Conservation (phyloP, 2,329 filamentous ascomycete genomes). For the Penicillium polonicum region DNA sequence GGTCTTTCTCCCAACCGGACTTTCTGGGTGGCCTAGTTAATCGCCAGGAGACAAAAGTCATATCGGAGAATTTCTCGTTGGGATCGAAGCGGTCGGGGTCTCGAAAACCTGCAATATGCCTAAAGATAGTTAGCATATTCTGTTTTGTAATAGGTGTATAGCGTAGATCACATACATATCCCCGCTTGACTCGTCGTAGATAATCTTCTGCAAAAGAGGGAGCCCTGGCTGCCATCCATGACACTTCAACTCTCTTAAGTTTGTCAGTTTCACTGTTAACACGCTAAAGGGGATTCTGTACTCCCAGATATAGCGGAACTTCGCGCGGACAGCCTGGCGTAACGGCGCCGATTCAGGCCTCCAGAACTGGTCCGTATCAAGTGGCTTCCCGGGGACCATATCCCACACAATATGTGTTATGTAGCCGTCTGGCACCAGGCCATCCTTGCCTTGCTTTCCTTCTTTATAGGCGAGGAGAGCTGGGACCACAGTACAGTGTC, state of each 20-base stretch:
- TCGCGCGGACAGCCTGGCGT: background rate
- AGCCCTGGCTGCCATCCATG: background rate
- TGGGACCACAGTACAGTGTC: background rate
- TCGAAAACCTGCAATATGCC: conserved; percentile 1
- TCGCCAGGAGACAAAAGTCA: background rate
- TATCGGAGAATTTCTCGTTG: background rate
- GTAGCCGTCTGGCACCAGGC: background rate
- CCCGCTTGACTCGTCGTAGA: background rate
- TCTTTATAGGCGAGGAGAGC: background rate
- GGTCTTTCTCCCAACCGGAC: background rate
- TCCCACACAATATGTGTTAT: conserved; percentile 1
- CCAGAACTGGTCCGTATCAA: background rate
- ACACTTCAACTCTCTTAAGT: background rate
- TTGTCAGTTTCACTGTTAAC: background rate
- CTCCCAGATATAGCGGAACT: background rate
- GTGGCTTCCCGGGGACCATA: background rate
- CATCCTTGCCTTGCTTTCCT: background rate
- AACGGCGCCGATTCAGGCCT: background rate
- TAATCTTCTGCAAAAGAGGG: background rate
- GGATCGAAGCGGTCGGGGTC: background rate
- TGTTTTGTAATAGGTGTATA: background rate
- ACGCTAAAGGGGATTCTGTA: background rate
- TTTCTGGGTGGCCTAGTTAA: background rate
- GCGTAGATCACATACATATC: background rate
- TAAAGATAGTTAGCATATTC: background rate